A percentile compares a stretch with the other conserved stretches of the same genome.
phyloP scores from a whole-genome alignment of 305 asterid genomes.

The Nicotiana rustica region DNA sequence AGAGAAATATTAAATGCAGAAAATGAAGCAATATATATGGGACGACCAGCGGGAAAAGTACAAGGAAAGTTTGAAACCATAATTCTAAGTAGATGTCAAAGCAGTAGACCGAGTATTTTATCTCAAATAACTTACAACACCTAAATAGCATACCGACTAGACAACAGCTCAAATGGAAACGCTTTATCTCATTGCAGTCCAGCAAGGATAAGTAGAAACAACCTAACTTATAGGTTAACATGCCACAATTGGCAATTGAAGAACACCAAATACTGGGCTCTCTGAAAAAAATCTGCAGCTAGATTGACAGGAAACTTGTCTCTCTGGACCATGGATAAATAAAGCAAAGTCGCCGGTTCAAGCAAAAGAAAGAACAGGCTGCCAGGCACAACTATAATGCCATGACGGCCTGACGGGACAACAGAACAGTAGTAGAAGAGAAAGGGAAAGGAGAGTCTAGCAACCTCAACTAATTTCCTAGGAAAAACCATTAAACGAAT shows the following conservation, averaged over 20 bases:
- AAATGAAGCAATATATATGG: slow-evolving; percentile 27
- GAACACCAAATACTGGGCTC: neutral
- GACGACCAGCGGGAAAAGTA: neutral
- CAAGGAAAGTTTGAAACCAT: slow-evolving; percentile 10
- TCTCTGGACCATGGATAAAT: slow-evolving; percentile 22
- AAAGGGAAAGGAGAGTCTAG: slow-evolving; percentile 28
- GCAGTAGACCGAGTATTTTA: slow-evolving; percentile 10
- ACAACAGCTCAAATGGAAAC: slow-evolving; percentile 21
- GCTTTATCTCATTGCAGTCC: neutral
- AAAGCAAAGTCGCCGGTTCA: neutral
- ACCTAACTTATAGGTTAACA: neutral
- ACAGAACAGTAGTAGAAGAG: slow-evolving; percentile 18
- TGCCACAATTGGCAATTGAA: slow-evolving; percentile 11
- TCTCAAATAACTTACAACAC: slow-evolving; percentile 25
- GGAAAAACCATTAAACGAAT: neutral
- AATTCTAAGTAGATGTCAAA: neutral
- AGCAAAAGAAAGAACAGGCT: slow-evolving; percentile 17
- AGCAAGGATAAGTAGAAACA: neutral
- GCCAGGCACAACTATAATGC: neutral
- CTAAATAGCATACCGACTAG: slow-evolving; percentile 16
- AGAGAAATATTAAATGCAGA: slow-evolving; percentile 27
- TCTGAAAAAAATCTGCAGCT: neutral
- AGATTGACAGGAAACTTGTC: neutral
- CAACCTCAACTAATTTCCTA: slow-evolving; percentile 20
- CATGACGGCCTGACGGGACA: neutral